Percentiles rank a stretch among this genome's conserved stretches.
Conservation (phyloP, 2,329 filamentous ascomycete species). For the Zymoseptoria tritici region DNA sequence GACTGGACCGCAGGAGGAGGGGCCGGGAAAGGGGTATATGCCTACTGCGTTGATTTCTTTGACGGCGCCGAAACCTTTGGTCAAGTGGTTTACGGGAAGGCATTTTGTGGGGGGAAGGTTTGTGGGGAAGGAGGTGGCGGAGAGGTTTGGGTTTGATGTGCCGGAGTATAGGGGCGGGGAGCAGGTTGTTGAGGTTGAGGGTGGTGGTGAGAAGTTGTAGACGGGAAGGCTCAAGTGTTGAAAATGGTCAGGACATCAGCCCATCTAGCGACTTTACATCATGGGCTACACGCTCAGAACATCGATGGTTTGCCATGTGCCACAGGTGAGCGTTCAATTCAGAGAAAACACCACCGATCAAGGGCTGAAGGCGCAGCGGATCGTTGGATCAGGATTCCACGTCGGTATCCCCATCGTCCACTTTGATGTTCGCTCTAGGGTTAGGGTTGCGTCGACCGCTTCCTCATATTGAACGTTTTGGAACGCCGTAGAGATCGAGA, state of each 20-base stretch:
- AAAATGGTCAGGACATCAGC: not conserved
- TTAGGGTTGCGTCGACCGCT: not conserved
- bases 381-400: too few species aligned
- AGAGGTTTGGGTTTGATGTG: constrained; percentile 78
- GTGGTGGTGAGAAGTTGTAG: constrained; percentile 20
- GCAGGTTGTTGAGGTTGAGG: constrained; percentile 72
- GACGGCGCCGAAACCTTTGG: constrained; percentile 87
- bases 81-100: constrained; percentile 72
- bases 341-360: too few species aligned
- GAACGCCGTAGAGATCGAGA: not conserved
- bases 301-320: too few species aligned
- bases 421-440: not conserved
- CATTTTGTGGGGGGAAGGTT: constrained; percentile 95
- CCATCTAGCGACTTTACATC: too few species aligned
- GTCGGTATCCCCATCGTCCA: too few species aligned
- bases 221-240: not conserved
- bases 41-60: constrained; percentile 76
- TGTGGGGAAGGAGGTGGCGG: constrained; percentile 65
- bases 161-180: constrained; percentile 80
- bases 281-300: too few species aligned
- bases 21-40: constrained; percentile 71
- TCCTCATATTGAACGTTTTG: not conserved
- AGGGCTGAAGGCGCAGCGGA: too few species aligned
- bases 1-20: constrained; percentile 67
- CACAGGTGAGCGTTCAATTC: too few species aligned